Conservation (phyloP, 345 rosid genomes). For the Psidium guajava region DNA sequence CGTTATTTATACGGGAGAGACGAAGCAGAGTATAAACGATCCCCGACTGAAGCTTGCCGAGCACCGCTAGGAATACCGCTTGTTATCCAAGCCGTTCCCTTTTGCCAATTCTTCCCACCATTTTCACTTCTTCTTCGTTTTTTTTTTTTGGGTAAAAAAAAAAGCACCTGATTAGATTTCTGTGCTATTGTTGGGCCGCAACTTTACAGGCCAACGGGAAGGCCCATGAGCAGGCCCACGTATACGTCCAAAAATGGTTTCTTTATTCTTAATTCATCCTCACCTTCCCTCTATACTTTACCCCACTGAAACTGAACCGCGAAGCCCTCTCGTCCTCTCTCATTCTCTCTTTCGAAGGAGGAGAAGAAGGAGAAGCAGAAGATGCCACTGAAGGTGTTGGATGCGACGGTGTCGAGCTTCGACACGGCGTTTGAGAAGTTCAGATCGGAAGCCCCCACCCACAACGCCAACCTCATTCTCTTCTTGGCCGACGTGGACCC, state of each 20-base stretch:
- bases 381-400: constrained; percentile 48
- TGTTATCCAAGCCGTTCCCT: neutral
- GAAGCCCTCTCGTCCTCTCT: neutral
- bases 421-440: constrained; percentile 37
- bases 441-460: constrained; percentile 35
- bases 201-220: neutral
- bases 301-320: neutral
- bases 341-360: neutral
- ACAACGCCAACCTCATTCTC: constrained; percentile 59
- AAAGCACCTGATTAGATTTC: neutral
- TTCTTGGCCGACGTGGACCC: constrained; percentile 82
- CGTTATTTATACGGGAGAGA: neutral
- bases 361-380: neutral
- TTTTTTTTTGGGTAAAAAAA: neutral
- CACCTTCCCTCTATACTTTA: neutral
- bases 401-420: constrained; percentile 46
- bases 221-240: neutral
- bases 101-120: neutral
- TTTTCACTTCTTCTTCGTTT: neutral
- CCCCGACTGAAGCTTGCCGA: neutral
- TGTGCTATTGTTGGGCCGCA: neutral
- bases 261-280: neutral
- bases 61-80: neutral
- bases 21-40: neutral
- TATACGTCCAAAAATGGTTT: neutral